Evolutionary conservation across 345 rosid genomes (phyloP).

Genomic region (Microcos paniculata): DNA sequence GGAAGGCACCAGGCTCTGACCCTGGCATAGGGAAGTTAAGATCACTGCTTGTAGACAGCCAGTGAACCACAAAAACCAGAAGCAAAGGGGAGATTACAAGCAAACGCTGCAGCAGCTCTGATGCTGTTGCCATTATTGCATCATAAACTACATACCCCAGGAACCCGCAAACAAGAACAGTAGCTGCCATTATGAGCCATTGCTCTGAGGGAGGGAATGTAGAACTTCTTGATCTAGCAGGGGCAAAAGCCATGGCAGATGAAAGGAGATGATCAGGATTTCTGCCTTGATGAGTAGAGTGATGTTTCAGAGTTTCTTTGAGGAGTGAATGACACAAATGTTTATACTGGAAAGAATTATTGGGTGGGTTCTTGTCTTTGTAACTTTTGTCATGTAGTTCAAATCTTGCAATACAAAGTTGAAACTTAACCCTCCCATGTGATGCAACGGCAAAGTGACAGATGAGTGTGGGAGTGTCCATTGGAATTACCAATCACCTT

Average conservation of each 20-base stretch:
- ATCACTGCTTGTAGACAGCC: conserved; percentile 44
- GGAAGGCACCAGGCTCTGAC: conserved; percentile 54
- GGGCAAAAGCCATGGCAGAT: conserved; percentile 33
- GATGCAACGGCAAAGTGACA: conserved; percentile 16
- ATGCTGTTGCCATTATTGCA: conserved; percentile 55
- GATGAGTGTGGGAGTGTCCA: background rate
- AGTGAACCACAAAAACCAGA: conserved; percentile 47
- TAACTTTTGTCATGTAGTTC: conserved; percentile 20
- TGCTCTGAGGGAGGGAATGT: conserved; percentile 31
- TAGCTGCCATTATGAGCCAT: conserved; percentile 39
- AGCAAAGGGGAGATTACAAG: conserved; percentile 53
- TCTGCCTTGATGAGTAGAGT: background rate
- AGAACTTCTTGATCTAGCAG: conserved; percentile 21
- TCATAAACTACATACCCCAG: conserved; percentile 44
- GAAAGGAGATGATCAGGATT: background rate
- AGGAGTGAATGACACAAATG: background rate
- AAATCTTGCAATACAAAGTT: background rate
- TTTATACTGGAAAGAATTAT: conserved; percentile 9
- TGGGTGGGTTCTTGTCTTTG: background rate
- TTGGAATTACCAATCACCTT: background rate
- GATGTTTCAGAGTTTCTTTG: background rate
- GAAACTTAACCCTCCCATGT: conserved; percentile 10
- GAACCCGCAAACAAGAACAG: conserved; percentile 30
- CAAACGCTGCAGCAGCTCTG: conserved; percentile 44
- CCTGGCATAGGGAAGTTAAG: conserved; percentile 46